A percentile compares a stretch with the other conserved stretches of the same genome.
phyloP scores from a whole-genome alignment of 805 yeast genomes.

The Lachancea cidri region DNA sequence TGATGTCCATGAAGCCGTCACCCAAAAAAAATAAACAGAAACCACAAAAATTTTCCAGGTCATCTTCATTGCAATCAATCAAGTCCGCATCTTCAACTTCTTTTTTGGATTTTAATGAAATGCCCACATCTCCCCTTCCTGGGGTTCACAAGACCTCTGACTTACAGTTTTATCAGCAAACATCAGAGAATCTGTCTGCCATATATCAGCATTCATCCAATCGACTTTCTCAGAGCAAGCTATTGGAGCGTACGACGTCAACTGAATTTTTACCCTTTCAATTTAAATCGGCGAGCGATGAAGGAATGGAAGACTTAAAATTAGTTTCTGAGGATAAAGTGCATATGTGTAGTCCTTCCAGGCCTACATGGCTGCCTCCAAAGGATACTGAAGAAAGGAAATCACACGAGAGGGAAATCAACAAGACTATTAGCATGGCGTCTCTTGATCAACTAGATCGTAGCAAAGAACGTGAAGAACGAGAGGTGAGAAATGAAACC shows the following conservation, averaged over 20 bases:
- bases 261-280: constrained; percentile 36
- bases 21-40: constrained; percentile 6
- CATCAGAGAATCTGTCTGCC: constrained; percentile 38
- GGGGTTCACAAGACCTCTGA: constrained; percentile 33
- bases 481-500: constrained; percentile 22
- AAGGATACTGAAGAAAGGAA: constrained; percentile 47
- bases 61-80: constrained; percentile 5
- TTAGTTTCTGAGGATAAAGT: constrained; percentile 60
- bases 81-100: constrained; percentile 25
- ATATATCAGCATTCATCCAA: constrained; percentile 39
- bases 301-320: constrained; percentile 52
- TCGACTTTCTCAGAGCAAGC: constrained; percentile 33
- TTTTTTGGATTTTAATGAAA: constrained; percentile 23
- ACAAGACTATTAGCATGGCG: constrained; percentile 34
- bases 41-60: constrained; percentile 4
- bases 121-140: constrained; percentile 49
- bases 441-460: constrained; percentile 30
- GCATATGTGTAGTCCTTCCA: constrained; percentile 48
- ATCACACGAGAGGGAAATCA: constrained; percentile 53
- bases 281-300: constrained; percentile 33
- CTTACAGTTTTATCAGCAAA: constrained; percentile 29
- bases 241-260: constrained; percentile 34
- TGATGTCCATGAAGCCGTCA: constrained; percentile 12
- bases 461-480: constrained; percentile 25
- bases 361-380: constrained; percentile 73